Evolutionary conservation across 371 early-diverging fungal species (phyloP).

Genomic region (Mortierella sp.): DNA sequence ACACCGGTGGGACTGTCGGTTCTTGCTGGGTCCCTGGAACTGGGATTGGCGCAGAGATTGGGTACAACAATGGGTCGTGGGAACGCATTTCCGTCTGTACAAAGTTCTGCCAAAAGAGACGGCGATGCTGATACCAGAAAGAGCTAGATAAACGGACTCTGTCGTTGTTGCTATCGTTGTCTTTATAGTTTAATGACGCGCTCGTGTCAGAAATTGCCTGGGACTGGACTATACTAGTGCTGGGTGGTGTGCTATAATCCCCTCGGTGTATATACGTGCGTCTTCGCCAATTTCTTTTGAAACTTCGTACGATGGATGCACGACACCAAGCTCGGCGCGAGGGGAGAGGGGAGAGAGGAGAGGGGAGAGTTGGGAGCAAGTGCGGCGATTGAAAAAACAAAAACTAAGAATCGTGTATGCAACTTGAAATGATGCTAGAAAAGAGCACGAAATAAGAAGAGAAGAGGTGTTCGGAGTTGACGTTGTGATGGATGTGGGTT

Average conservation of each 20-base stretch:
- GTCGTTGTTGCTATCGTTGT: background rate
- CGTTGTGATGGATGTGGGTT: background rate
- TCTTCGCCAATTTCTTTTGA: no score
- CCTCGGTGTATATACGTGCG: no score
- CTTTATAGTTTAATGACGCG: background rate
- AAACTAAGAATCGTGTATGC: no score
- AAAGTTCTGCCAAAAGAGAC: constrained; percentile 1
- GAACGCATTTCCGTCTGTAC: constrained; percentile 1
- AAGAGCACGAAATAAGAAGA: background rate
- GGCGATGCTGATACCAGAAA: background rate
- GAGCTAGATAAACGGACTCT: no score
- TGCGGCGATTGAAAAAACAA: no score
- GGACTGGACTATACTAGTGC: background rate
- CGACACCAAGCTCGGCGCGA: no score
- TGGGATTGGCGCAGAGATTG: constrained; percentile 42
- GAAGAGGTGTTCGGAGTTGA: background rate
- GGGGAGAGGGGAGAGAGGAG: no score
- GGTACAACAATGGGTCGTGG: constrained; percentile 3
- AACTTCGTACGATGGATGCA: no score
- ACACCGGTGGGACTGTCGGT: constrained; percentile 28
- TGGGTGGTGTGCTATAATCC: no score
- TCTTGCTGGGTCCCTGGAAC: constrained; percentile 37
- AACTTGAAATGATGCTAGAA: no score
- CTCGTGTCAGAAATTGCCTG: constrained; percentile 1
- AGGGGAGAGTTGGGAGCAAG: no score